phyloP scores from a whole-genome alignment of 73 alveolate genomes.

The Tetrahymena borealis region DNA sequence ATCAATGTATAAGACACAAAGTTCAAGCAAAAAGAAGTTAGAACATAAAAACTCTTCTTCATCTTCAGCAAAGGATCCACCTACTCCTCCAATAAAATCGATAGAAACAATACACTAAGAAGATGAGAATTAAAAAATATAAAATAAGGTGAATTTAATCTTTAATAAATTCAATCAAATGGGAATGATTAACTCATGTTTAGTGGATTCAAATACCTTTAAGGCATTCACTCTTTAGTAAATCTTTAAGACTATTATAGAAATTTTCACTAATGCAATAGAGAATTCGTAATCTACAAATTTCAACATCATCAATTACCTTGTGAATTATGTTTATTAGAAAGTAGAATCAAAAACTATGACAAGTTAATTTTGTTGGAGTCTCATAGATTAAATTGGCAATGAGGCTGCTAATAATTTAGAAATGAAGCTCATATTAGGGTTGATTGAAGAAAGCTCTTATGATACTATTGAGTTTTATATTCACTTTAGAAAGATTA shows the following conservation, averaged over 20 bases:
- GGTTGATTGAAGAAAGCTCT: not conserved
- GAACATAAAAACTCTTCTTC: not conserved
- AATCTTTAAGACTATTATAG: not conserved
- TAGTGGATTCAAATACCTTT: not conserved
- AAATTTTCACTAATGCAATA: not conserved
- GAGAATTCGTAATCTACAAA: not conserved
- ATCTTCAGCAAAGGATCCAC: not conserved
- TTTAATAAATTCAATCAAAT: not conserved
- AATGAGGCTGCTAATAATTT: not conserved
- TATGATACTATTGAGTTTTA: not conserved
- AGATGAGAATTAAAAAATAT: not conserved
- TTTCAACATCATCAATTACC: not conserved
- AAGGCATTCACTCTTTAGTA: not conserved
- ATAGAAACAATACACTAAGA: not conserved
- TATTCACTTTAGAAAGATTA: not conserved
- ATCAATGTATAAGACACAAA: too few relatives aligned
- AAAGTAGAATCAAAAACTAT: not conserved
- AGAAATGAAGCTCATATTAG: not conserved
- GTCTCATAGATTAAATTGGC: not conserved
- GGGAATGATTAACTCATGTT: not conserved
- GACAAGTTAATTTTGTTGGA: not conserved
- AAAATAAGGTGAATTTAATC: not conserved
- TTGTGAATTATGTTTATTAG: not conserved
- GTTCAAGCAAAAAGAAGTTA: not conserved
- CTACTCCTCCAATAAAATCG: not conserved